These are phyloP conservation scores for Pichia inconspicua DNA, from an alignment of 1,139 yeast species.

Conservation along the genomic window DNA sequence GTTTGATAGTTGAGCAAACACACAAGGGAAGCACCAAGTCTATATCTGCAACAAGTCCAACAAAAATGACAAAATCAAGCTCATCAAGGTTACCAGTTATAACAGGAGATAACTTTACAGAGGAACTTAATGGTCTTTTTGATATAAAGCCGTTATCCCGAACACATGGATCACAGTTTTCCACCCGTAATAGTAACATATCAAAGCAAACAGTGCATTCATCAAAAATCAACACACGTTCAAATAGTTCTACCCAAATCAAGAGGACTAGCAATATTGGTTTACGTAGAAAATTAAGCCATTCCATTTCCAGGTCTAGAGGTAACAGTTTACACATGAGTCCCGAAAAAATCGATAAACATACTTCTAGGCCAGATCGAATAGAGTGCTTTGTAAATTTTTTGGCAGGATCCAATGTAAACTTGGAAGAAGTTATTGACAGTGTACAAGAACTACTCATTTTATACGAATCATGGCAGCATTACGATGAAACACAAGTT, in stretches of 20 bases:
- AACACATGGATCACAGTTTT: background rate
- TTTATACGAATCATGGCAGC: conserved; percentile 77
- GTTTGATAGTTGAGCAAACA: too few relatives aligned
- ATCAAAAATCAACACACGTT: background rate
- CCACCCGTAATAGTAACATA: background rate
- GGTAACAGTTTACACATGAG: background rate
- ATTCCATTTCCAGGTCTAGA: background rate
- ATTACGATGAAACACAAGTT: conserved; percentile 53
- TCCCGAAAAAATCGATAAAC: background rate
- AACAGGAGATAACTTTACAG: background rate
- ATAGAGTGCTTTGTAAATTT: conserved; percentile 46
- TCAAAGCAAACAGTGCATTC: background rate
- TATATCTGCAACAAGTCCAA: background rate
- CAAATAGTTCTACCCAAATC: background rate
- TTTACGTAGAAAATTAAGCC: conserved; percentile 8
- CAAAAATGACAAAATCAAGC: background rate
- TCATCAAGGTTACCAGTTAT: background rate
- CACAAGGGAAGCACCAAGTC: too few relatives aligned
- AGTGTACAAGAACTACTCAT: conserved; percentile 76
- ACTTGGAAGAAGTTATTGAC: conserved; percentile 67
- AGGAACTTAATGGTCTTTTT: background rate
- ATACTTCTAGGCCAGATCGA: background rate
- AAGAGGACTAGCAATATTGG: background rate
- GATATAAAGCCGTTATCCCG: background rate
- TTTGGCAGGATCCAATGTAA: conserved; percentile 67